Percentiles rank a stretch among this genome's conserved stretches.
Evolutionary conservation across 106 monocot species (phyloP).

Genomic region (Vanilla planifolia): DNA sequence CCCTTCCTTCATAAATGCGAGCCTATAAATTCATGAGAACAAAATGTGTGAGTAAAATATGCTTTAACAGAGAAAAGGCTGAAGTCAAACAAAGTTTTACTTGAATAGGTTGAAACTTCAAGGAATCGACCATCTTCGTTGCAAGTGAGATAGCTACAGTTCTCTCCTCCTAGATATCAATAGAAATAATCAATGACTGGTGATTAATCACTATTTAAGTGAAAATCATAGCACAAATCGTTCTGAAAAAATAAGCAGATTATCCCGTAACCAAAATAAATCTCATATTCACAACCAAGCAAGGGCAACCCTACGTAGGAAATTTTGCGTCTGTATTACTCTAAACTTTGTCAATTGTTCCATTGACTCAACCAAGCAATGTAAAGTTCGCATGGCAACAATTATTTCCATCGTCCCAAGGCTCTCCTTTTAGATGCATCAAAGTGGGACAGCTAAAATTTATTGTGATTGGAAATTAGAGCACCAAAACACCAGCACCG

Average conservation of each 20-base stretch:
- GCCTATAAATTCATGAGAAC: constrained; percentile 21
- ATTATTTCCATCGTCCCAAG: too few relatives aligned
- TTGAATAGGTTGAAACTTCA: constrained; percentile 42
- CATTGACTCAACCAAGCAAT: too few relatives aligned
- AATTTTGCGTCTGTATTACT: too few relatives aligned
- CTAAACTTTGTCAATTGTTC: too few relatives aligned
- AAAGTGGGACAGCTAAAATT: too few relatives aligned
- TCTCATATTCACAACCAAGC: background rate
- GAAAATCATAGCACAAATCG: background rate
- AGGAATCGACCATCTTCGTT: constrained; percentile 43
- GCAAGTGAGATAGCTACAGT: constrained; percentile 36
- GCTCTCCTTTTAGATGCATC: too few relatives aligned
- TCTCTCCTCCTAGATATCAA: constrained; percentile 41
- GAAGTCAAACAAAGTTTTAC: constrained; percentile 12
- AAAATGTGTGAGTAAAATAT: constrained; percentile 5
- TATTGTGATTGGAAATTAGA: too few relatives aligned
- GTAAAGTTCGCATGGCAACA: too few relatives aligned
- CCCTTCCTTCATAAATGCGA: constrained; percentile 53
- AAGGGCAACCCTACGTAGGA: too few relatives aligned
- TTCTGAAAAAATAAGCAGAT: background rate
- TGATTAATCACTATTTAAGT: background rate
- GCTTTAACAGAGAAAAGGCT: background rate
- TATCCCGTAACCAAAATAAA: background rate
- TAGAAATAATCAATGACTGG: background rate
- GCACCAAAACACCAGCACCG: too few relatives aligned